Percentiles rank a stretch among this genome's conserved stretches.
phyloP scores from a whole-genome alignment of 1,284 basidiomycete genomes.

The Pyrrhoderma noxium region DNA sequence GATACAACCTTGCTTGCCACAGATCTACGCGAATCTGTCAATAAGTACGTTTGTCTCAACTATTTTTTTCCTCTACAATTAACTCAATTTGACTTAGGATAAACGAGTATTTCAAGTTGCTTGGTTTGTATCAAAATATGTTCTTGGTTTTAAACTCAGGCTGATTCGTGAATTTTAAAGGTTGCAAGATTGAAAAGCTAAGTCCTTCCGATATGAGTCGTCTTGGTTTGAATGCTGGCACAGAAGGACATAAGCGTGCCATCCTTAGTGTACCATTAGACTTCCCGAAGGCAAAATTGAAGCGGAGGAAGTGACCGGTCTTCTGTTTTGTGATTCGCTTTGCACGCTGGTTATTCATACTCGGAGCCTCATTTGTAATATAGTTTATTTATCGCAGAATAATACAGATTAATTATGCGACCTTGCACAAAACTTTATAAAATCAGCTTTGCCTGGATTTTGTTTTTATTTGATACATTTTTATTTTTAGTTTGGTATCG shows the following conservation, averaged over 20 bases:
- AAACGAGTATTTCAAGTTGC: constrained; percentile 38
- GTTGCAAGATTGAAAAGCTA: constrained; percentile 64
- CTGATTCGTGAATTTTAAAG: constrained; percentile 26
- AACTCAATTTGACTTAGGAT: constrained; percentile 29
- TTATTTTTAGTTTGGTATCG: too few relatives aligned
- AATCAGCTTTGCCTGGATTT: too few relatives aligned
- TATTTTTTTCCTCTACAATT: not conserved
- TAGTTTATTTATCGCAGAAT: too few relatives aligned
- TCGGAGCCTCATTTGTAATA: too few relatives aligned
- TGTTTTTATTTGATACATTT: too few relatives aligned
- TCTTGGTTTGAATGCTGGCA: constrained; percentile 55
- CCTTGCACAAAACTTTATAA: too few relatives aligned
- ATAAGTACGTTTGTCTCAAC: constrained; percentile 44
- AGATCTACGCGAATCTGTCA: constrained; percentile 59
- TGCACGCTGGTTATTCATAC: too few relatives aligned
- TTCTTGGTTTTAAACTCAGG: constrained; percentile 10
- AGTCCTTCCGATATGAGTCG: constrained; percentile 56
- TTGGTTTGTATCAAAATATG: constrained; percentile 21
- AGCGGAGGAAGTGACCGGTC: constrained; percentile 25
- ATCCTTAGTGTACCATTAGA: constrained; percentile 66
- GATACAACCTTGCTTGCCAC: constrained; percentile 61
- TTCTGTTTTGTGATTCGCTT: too few relatives aligned
- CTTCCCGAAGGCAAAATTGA: constrained; percentile 61
- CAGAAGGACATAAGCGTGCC: constrained; percentile 57
- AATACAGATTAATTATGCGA: too few relatives aligned